Conservation (phyloP, 1,284 basidiomycete species). For the Ustilago trichophora region DNA sequence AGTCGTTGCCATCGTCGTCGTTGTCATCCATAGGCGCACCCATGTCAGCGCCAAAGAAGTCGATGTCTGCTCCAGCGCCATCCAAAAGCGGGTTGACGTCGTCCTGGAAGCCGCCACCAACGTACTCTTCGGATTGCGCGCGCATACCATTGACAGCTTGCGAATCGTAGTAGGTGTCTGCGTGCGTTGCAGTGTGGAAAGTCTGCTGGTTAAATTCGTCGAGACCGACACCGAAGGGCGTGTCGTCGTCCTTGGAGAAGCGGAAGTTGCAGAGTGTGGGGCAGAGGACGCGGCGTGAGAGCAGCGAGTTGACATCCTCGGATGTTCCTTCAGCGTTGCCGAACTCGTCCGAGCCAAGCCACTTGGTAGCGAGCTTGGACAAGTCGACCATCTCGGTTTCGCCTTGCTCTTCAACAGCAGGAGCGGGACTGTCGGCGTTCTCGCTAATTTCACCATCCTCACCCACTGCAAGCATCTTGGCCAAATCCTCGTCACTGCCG, state of each 20-base stretch:
- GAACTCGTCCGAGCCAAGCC: conserved; percentile 40
- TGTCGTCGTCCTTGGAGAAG: conserved; percentile 57
- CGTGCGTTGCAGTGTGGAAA: conserved; percentile 31
- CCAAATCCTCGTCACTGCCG: conserved; percentile 75
- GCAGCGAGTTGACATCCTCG: conserved; percentile 30
- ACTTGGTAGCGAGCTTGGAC: conserved; percentile 48
- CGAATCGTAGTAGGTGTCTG: conserved; percentile 19
- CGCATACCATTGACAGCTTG: conserved; percentile 13
- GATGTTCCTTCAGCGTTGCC: conserved; percentile 6
- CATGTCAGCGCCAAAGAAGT: conserved; percentile 35
- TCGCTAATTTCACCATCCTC: conserved; percentile 23
- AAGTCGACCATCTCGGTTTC: conserved; percentile 41
- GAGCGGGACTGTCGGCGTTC: conserved; percentile 8
- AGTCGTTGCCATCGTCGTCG: conserved; percentile 59
- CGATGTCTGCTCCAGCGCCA: conserved; percentile 19
- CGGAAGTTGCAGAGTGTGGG: conserved; percentile 56
- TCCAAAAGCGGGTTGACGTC: conserved; percentile 24
- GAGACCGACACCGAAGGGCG: conserved; percentile 48
- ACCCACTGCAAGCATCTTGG: conserved; percentile 32
- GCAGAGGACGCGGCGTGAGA: conserved; percentile 52
- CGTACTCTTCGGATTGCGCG: conserved; percentile 27
- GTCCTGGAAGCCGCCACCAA: conserved; percentile 17
- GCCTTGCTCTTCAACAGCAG: conserved; percentile 18
- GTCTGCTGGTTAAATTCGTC: conserved; percentile 45
- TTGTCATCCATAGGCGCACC: conserved; percentile 25